These are phyloP conservation scores for Porcisia deanei DNA, from an alignment of 208 protist genomes.

Conservation along the genomic window DNA sequence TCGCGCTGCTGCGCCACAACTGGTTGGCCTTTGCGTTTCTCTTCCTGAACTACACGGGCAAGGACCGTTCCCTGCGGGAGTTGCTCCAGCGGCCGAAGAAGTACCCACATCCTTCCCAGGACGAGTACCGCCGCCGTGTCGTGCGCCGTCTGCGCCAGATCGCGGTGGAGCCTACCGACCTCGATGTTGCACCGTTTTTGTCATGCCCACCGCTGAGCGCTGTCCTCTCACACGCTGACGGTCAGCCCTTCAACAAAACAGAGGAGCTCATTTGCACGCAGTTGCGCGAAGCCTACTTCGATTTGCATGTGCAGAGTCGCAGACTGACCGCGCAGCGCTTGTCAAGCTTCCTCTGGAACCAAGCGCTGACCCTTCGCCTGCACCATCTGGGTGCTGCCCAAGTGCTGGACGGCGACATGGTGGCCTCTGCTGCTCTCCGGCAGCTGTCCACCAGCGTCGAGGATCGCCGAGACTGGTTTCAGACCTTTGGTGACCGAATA, in stretches of 20 bases:
- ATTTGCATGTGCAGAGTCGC: conserved; percentile 58
- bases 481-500: conserved; percentile 42
- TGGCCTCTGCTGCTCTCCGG: conserved; percentile 46
- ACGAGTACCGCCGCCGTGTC: conserved; percentile 78
- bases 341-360: conserved; percentile 89
- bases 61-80: conserved; percentile 62
- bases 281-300: conserved; percentile 77
- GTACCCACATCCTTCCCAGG: conserved; percentile 80
- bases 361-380: conserved; percentile 77
- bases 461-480: conserved; percentile 46
- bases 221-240: conserved; percentile 32
- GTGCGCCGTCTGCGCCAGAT: conserved; percentile 77
- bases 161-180: conserved; percentile 62
- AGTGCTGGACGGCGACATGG: conserved; percentile 74
- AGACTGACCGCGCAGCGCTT: conserved; percentile 76
- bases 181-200: conserved; percentile 74
- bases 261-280: conserved; percentile 62
- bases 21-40: conserved; percentile 87
- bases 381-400: conserved; percentile 50
- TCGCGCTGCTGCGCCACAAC: conserved; percentile 82
- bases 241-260: conserved; percentile 14
- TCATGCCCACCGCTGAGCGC: conserved; percentile 51
- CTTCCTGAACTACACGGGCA: conserved; percentile 84
- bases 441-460: conserved; percentile 29
- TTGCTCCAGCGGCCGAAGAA: conserved; percentile 80